Evolutionary conservation across 768 basidiomycete species (phyloP).

Genomic region (Kwoniella newhampshirensis): DNA sequence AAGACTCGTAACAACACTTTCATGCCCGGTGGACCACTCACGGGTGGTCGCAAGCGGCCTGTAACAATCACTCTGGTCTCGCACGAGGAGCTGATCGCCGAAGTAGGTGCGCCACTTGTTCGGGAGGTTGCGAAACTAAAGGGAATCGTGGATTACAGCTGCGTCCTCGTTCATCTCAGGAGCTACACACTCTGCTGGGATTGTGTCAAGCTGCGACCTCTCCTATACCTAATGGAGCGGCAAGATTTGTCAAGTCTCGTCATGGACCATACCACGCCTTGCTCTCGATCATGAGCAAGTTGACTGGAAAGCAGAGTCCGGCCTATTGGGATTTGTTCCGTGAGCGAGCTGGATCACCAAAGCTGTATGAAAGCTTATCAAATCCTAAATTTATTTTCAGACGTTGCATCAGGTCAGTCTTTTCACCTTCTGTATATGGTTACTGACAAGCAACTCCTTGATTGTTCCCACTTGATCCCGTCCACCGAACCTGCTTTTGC

Average conservation of each 20-base stretch:
- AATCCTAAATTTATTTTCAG: too few relatives aligned
- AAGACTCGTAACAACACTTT: slow-evolving; percentile 37
- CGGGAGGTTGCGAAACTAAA: too few relatives aligned
- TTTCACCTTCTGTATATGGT: background rate
- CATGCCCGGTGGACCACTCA: slow-evolving; percentile 36
- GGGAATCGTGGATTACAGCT: slow-evolving; percentile 23
- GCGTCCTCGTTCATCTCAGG: slow-evolving; percentile 35
- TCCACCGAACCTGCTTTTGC: background rate
- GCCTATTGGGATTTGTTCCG: slow-evolving; percentile 48
- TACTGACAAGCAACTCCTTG: background rate
- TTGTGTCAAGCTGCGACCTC: slow-evolving; percentile 40
- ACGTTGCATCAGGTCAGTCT: slow-evolving; percentile 21
- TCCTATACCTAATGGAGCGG: slow-evolving; percentile 16
- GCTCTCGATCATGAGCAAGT: slow-evolving; percentile 44
- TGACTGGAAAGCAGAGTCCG: slow-evolving; percentile 30
- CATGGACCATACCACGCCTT: slow-evolving; percentile 43
- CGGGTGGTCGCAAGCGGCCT: slow-evolving; percentile 29
- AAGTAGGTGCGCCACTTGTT: slow-evolving; percentile 22
- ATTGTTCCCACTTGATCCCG: background rate
- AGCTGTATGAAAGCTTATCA: background rate
- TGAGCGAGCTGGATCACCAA: slow-evolving; percentile 12
- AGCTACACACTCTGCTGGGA: slow-evolving; percentile 30
- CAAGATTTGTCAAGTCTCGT: slow-evolving; percentile 44
- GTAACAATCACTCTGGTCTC: slow-evolving; percentile 39
- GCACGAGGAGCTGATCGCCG: slow-evolving; percentile 34